These are phyloP conservation scores for Claviceps sp. DNA, from an alignment of 2,329 filamentous ascomycete species.

Conservation along the genomic window DNA sequence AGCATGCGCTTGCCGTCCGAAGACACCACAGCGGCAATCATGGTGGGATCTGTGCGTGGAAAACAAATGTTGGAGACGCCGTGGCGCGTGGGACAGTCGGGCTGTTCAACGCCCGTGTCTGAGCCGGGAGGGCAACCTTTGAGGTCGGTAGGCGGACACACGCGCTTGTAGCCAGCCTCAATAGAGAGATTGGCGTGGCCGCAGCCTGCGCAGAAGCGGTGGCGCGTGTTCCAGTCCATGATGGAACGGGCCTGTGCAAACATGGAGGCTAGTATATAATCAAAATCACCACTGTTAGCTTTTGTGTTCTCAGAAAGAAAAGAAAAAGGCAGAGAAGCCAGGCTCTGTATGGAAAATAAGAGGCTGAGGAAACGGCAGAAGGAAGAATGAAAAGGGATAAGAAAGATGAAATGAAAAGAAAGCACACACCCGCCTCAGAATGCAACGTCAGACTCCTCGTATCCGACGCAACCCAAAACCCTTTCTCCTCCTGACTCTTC, in stretches of 20 bases:
- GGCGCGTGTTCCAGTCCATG: conserved; percentile 87
- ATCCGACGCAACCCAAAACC: conserved; percentile 53
- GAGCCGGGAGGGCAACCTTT: conserved; percentile 25
- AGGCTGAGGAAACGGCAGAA: background rate
- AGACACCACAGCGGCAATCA: conserved; percentile 88
- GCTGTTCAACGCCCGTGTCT: background rate
- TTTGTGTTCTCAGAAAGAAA: background rate
- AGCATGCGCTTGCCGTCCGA: conserved; percentile 64
- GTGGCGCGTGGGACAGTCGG: conserved; percentile 64
- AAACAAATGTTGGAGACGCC: conserved; percentile 86
- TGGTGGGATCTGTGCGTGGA: conserved; percentile 83
- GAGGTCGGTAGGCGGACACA: conserved; percentile 60
- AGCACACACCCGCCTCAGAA: conserved; percentile 44
- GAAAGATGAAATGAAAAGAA: background rate
- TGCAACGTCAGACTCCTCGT: conserved; percentile 47
- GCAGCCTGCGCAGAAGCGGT: conserved; percentile 84
- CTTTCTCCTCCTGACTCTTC: conserved; percentile 33
- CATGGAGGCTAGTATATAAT: conserved; percentile 54
- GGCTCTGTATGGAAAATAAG: background rate
- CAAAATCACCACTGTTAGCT: background rate
- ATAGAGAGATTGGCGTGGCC: conserved; percentile 69
- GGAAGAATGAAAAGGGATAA: too few relatives aligned
- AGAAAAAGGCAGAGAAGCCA: background rate
- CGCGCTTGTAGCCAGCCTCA: conserved; percentile 68
- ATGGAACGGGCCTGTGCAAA: conserved; percentile 81